A percentile compares a stretch with the other conserved stretches of the same genome.
These are phyloP conservation scores for Orbilia quercus DNA, from an alignment of 2,329 filamentous ascomycete species.

Conservation along the genomic window DNA sequence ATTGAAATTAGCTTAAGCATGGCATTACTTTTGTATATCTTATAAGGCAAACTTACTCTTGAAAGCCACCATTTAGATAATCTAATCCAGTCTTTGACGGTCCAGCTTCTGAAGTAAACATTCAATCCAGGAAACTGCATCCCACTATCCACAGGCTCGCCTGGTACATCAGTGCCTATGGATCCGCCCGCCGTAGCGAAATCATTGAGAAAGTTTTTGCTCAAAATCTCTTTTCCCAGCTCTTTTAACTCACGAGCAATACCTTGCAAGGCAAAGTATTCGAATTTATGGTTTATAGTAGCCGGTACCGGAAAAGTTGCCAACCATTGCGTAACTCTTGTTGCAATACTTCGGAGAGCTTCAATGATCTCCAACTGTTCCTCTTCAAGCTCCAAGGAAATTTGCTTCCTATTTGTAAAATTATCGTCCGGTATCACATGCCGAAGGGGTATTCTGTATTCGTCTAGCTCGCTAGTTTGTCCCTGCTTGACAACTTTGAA, in stretches of 20 bases:
- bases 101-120: conserved; percentile 23
- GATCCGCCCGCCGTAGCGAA: too few relatives aligned
- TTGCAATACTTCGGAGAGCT: conserved; percentile 17
- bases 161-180: too few relatives aligned
- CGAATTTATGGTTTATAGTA: background rate
- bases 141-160: background rate
- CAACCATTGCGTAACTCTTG: conserved; percentile 25
- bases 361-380: conserved; percentile 2
- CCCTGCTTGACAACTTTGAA: conserved; percentile 25
- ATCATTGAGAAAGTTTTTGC: conserved; percentile 23
- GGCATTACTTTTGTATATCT: too few relatives aligned
- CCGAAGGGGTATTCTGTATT: conserved; percentile 22
- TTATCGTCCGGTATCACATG: conserved; percentile 20
- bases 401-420: conserved; percentile 1
- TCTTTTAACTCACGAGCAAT: conserved; percentile 18
- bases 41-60: conserved; percentile 14
- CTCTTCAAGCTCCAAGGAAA: conserved; percentile 22
- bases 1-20: background rate
- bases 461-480: conserved; percentile 5
- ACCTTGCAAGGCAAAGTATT: conserved; percentile 11
- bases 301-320: conserved; percentile 2
- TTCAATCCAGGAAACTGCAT: conserved; percentile 1
- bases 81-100: conserved; percentile 31
- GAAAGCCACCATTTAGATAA: conserved; percentile 39
- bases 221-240: conserved; percentile 26